Evolutionary conservation across 495 filamentous ascomycete genomes (phyloP).

Genomic region (Daldinia vernicosa): DNA sequence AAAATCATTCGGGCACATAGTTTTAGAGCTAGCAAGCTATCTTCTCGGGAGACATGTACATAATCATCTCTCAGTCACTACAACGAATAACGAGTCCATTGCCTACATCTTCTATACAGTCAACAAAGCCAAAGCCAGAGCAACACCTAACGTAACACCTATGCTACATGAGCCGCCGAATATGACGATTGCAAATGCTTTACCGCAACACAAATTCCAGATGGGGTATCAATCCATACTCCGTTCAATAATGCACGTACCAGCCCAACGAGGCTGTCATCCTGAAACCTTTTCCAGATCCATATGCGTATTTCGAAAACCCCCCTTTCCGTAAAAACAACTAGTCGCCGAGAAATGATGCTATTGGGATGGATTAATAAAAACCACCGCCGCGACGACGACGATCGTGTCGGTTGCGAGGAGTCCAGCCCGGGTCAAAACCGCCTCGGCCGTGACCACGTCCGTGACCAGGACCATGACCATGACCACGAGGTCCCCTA

Average conservation of each 20-base stretch:
- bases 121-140: background rate
- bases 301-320: background rate
- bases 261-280: background rate
- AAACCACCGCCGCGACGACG: slow-evolving; percentile 42
- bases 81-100: background rate
- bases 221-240: slow-evolving; percentile 39
- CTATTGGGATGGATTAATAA: slow-evolving; percentile 11
- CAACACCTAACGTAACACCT: background rate
- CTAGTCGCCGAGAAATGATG: background rate
- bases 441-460: slow-evolving; percentile 45
- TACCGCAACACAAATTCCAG: slow-evolving; percentile 18
- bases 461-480: slow-evolving; percentile 40
- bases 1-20: background rate
- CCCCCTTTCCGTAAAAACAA: background rate
- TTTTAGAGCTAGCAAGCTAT: background rate
- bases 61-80: background rate
- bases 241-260: slow-evolving; percentile 34
- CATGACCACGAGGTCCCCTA: slow-evolving; percentile 41
- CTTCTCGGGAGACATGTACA: background rate
- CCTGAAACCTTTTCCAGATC: slow-evolving; percentile 12
- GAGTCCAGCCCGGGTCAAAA: slow-evolving; percentile 35
- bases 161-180: background rate
- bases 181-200: background rate
- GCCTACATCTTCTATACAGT: background rate
- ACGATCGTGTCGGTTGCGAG: slow-evolving; percentile 40